Percentiles rank a stretch among this genome's conserved stretches.
Conservation (phyloP, 495 filamentous ascomycete species). For the Gamarada debralockiae region DNA sequence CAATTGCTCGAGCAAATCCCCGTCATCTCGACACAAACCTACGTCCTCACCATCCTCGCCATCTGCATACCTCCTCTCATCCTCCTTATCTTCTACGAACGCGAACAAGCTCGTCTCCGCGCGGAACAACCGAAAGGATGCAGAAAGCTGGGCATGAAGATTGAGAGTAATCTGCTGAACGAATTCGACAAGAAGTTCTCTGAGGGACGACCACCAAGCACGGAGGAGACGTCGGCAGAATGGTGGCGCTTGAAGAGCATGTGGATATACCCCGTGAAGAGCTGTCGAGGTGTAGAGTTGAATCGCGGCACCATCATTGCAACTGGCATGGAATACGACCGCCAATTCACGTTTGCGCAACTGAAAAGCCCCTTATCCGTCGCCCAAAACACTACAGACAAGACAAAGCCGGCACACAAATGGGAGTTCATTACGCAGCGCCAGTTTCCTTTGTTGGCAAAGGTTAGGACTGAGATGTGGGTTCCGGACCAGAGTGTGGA, state of each 20-base stretch:
- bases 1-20: slow-evolving; percentile 18
- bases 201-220: slow-evolving; percentile 21
- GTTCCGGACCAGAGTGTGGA: slow-evolving; percentile 61
- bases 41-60: slow-evolving; percentile 42
- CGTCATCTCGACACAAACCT: slow-evolving; percentile 39
- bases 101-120: slow-evolving; percentile 21
- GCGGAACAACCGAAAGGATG: slow-evolving; percentile 41
- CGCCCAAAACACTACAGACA: slow-evolving; percentile 30
- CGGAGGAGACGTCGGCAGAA: slow-evolving; percentile 24
- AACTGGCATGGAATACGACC: slow-evolving; percentile 77
- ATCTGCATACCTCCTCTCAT: slow-evolving; percentile 41
- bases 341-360: slow-evolving; percentile 74
- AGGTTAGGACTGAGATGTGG: slow-evolving; percentile 75
- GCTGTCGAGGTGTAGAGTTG: slow-evolving; percentile 77
- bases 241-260: slow-evolving; percentile 70
- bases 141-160: slow-evolving; percentile 40
- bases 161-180: slow-evolving; percentile 31
- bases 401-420: slow-evolving; percentile 42
- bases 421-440: slow-evolving; percentile 85
- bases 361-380: slow-evolving; percentile 51
- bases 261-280: slow-evolving; percentile 87
- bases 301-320: slow-evolving; percentile 58
- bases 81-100: slow-evolving; percentile 26
- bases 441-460: slow-evolving; percentile 66
- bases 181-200: slow-evolving; percentile 31